Conservation (phyloP, 768 basidiomycete genomes). For the Pilatotrama ljubarskyi region DNA sequence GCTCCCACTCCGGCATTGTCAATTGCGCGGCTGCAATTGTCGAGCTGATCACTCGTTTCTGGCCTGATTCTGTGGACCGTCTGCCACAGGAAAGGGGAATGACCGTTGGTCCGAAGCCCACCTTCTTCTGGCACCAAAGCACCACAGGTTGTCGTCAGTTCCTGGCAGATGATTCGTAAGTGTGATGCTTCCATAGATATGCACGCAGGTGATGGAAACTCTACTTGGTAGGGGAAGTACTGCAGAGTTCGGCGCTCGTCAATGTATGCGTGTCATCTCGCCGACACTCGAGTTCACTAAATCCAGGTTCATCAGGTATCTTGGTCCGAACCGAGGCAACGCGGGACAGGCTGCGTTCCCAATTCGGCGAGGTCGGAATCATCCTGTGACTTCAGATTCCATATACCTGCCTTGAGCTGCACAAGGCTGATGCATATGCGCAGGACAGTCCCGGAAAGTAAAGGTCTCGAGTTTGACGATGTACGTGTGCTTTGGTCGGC, state of each 20-base stretch:
- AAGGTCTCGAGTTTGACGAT: conserved; percentile 67
- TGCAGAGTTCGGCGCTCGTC: conserved; percentile 62
- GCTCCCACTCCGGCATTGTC: conserved; percentile 72
- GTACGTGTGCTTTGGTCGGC: conserved; percentile 34
- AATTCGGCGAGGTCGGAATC: conserved; percentile 34
- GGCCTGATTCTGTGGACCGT: conserved; percentile 63
- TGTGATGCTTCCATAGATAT: neutral
- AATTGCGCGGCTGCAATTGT: conserved; percentile 66
- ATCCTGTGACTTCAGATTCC: conserved; percentile 49
- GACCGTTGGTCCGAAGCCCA: conserved; percentile 53
- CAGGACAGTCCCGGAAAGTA: conserved; percentile 60
- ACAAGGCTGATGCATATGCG: neutral
- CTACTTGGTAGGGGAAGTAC: conserved; percentile 38
- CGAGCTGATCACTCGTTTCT: conserved; percentile 56
- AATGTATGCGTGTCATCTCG: conserved; percentile 44
- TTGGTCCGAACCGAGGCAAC: neutral
- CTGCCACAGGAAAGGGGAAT: conserved; percentile 57
- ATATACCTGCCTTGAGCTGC: neutral
- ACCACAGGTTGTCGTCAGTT: neutral
- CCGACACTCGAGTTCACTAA: neutral
- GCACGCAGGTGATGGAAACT: neutral
- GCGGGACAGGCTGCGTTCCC: neutral
- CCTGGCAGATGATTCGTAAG: neutral
- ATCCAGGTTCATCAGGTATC: neutral
- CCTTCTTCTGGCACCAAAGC: conserved; percentile 48